These are phyloP conservation scores for Cercospora zeae-maydis DNA, from an alignment of 2,329 filamentous ascomycete species.

Conservation along the genomic window DNA sequence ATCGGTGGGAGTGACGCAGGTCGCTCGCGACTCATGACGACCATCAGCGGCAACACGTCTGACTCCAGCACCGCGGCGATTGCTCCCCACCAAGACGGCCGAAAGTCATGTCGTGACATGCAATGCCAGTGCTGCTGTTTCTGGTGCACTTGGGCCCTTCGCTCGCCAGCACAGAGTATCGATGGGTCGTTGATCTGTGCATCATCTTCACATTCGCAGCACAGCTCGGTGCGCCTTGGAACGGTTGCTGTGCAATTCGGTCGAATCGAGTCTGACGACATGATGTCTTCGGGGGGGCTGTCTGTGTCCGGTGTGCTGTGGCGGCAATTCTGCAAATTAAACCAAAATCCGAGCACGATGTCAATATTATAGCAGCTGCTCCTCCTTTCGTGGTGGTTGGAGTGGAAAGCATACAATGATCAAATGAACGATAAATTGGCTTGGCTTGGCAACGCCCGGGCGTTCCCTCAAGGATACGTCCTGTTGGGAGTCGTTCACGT, in stretches of 20 bases:
- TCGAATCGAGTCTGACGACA: neutral
- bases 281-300: neutral
- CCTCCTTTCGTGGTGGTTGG: neutral
- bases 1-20: neutral
- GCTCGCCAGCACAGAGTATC: neutral
- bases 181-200: neutral
- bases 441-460: neutral
- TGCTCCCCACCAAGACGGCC: conserved; percentile 4
- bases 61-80: conserved; percentile 1
- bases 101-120: conserved; percentile 1
- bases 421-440: neutral
- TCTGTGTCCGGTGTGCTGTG: neutral
- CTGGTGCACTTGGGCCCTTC: neutral
- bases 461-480: neutral
- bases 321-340: too few species aligned
- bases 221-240: neutral
- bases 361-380: neutral
- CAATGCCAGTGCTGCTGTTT: neutral
- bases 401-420: neutral
- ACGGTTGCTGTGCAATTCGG: neutral
- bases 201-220: neutral
- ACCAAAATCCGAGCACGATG: neutral
- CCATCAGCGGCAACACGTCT: conserved; percentile 2
- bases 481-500: conserved; percentile 1
- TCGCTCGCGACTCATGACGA: neutral